Evolutionary conservation across 2,329 filamentous ascomycete species (phyloP).

Genomic region (Orbilia brochopaga): DNA sequence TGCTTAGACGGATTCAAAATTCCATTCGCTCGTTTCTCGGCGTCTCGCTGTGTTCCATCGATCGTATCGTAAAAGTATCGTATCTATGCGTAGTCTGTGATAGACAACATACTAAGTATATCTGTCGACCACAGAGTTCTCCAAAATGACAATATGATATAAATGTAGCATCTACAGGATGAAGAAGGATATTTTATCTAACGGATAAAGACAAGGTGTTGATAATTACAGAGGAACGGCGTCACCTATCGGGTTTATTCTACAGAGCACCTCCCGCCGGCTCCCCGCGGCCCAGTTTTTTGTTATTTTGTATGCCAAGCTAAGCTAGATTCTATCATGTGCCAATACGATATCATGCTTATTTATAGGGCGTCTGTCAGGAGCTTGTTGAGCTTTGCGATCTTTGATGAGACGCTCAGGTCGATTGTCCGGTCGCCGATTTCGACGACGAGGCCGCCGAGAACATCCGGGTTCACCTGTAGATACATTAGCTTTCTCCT

Average conservation of each 20-base stretch:
- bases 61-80: neutral
- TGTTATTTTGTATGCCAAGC: slow-evolving; percentile 11
- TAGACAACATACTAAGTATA: no score
- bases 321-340: neutral
- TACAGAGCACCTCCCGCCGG: slow-evolving; percentile 23
- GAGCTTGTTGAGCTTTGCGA: slow-evolving; percentile 99
- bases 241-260: slow-evolving; percentile 37
- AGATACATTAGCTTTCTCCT: neutral
- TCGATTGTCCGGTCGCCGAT: slow-evolving; percentile 98
- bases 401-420: slow-evolving; percentile 90
- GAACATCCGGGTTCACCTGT: slow-evolving; percentile 90
- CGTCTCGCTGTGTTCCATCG: neutral
- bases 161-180: slow-evolving; percentile 7
- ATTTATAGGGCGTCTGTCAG: slow-evolving; percentile 91
- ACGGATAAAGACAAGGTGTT: slow-evolving; percentile 27
- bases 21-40: slow-evolving; percentile 29
- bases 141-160: slow-evolving; percentile 3
- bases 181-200: slow-evolving; percentile 15
- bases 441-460: slow-evolving; percentile 93
- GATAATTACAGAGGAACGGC: slow-evolving; percentile 50
- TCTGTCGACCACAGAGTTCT: no score
- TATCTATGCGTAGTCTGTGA: neutral
- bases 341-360: neutral
- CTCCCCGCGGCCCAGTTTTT: neutral
- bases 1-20: slow-evolving; percentile 31